Evolutionary conservation across 228 moss, liverwort and hornwort genomes (phyloP), one percentile per base, ranked within the genome.

Genomic region (Sphagnum fallax): DNA sequence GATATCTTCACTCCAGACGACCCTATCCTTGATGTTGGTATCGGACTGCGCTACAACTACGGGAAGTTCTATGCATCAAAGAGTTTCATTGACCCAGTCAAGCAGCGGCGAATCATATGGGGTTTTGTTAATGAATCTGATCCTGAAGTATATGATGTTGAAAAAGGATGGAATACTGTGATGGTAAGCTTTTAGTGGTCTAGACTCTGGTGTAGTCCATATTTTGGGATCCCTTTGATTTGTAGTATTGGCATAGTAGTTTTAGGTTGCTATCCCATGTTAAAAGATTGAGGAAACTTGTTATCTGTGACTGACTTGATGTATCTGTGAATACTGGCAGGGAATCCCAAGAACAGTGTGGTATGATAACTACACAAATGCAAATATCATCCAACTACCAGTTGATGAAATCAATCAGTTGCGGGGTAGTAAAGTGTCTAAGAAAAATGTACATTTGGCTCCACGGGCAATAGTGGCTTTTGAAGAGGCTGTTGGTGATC

Each of bases 151-250:
- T 51, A 73, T 4, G 80, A 83, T 32, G 53, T 76, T 4, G 78
- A 80, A 49, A 86, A 86, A 63, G 82, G 82, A 0, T 93, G 97
- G 93, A 74, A 93, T 6, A 91, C 90, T 15, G 73, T 97, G 53
- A 89, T 90, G 90, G 93, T 71, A 6, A 64, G 63, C 32, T 32
- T 3, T 32, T 32, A 3, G 32, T 32, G 32, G 32, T 32, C 32
- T 32, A 32, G 32, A 32, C 32, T 32, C 32, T 32, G 32, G 32
- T 32, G 2, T 32, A 32, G 2, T 32, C 32, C 32, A 32, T 32
- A 32, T 32, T 32, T 32, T 32, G 32, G 32, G 32, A 32, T 32
- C 32, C 32, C 32, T 32, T 32, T 32, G 32, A 32, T 32, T 32
- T 32, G 32, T 32, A 2, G 32, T 32, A 32, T 32, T 32, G 32